Conservation (phyloP, 2,329 filamentous ascomycete species). For the Xylaria sp. region DNA sequence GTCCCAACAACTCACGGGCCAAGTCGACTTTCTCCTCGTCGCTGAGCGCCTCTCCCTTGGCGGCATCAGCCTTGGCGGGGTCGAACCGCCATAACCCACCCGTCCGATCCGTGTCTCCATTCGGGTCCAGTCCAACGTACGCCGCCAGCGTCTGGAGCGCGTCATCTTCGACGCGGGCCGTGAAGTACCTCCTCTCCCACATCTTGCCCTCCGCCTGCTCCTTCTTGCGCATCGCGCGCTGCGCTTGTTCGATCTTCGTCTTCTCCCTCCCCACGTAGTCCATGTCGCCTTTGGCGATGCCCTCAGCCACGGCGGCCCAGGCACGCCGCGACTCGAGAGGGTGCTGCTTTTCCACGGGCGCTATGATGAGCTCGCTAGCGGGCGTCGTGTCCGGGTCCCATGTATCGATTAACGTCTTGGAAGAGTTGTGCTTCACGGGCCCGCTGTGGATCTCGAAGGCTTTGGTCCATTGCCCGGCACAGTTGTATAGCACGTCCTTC, state of each 20-base stretch:
- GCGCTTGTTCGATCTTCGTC: slow-evolving; percentile 79
- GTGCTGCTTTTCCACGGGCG: slow-evolving; percentile 72
- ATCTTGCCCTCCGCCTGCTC: slow-evolving; percentile 63
- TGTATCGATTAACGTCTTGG: slow-evolving; percentile 41
- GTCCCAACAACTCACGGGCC: slow-evolving; percentile 43
- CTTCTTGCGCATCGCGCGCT: slow-evolving; percentile 71
- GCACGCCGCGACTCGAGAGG: slow-evolving; percentile 80
- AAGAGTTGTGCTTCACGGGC: slow-evolving; percentile 38
- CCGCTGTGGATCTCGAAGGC: slow-evolving; percentile 45
- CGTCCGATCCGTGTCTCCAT: slow-evolving; percentile 65
- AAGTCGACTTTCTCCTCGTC: slow-evolving; percentile 47
- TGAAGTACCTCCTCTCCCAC: slow-evolving; percentile 89
- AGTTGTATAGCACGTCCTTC: slow-evolving; percentile 46
- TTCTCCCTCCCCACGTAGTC: slow-evolving; percentile 74
- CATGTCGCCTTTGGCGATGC: slow-evolving; percentile 76
- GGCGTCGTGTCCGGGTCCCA: slow-evolving; percentile 47
- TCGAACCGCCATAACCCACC: slow-evolving; percentile 67
- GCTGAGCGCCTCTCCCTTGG: slow-evolving; percentile 39
- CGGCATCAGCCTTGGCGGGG: slow-evolving; percentile 50
- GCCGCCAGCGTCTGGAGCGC: slow-evolving; percentile 53
- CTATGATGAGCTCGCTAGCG: slow-evolving; percentile 42
- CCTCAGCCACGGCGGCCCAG: slow-evolving; percentile 77
- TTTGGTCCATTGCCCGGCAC: slow-evolving; percentile 51
- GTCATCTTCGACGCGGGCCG: slow-evolving; percentile 51
- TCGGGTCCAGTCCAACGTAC: slow-evolving; percentile 52